Evolutionary conservation across 306 rosid genomes (phyloP).

Genomic region (Aeschynomene evenia): DNA sequence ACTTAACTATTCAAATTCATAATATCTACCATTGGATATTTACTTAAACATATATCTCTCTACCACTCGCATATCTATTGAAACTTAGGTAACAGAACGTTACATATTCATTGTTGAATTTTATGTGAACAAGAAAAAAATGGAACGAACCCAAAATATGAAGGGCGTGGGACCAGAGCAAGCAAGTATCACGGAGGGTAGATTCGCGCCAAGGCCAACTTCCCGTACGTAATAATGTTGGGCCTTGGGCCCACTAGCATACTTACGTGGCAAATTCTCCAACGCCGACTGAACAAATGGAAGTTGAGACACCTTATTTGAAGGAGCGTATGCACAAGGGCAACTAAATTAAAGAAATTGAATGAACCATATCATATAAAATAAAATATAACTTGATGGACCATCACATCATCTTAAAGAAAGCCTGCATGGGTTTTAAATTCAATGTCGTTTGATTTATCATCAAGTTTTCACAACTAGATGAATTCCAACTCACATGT

Average conservation of each 20-base stretch:
- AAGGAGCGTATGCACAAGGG: background rate
- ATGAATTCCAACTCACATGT: conserved; percentile 6
- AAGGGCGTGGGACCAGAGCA: background rate
- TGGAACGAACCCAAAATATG: too few relatives aligned
- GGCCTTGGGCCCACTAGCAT: background rate
- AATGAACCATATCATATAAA: background rate
- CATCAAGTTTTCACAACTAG: background rate
- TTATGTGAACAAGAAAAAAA: too few relatives aligned
- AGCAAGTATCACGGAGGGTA: background rate
- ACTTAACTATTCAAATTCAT: too few relatives aligned
- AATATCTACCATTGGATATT: too few relatives aligned
- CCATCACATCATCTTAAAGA: background rate
- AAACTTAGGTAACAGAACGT: too few relatives aligned
- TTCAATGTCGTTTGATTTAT: background rate
- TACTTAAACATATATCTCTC: too few relatives aligned
- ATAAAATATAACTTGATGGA: background rate
- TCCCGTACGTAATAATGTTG: background rate
- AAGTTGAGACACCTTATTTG: background rate
- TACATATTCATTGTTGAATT: too few relatives aligned
- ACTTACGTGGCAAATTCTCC: background rate
- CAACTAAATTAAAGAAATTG: too few relatives aligned
- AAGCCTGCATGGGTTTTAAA: background rate
- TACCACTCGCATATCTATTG: too few relatives aligned
- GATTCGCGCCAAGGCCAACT: background rate
- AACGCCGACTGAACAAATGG: background rate